Percentiles rank a stretch among this genome's conserved stretches.
phyloP scores from a whole-genome alignment of 2,329 filamentous ascomycete genomes.

The Cladosporium halotolerans region DNA sequence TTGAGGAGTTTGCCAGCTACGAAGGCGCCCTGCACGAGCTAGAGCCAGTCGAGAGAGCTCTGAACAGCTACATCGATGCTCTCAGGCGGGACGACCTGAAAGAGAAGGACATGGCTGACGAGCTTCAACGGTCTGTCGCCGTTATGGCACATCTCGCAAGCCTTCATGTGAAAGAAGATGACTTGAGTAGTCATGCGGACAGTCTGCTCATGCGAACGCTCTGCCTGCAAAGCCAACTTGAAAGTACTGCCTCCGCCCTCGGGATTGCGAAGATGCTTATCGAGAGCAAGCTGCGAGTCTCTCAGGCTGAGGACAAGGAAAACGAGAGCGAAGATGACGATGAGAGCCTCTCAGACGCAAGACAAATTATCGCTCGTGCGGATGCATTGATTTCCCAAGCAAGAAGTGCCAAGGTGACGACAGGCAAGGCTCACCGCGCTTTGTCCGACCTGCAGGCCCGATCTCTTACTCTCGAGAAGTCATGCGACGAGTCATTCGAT shows the following conservation, averaged over 20 bases:
- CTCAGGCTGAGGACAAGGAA: conserved; percentile 43
- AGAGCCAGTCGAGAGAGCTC: conserved; percentile 80
- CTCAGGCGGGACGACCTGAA: conserved; percentile 79
- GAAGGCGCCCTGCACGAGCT: conserved; percentile 79
- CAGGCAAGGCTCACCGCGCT: conserved; percentile 69
- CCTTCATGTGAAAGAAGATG: conserved; percentile 61
- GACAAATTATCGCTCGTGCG: conserved; percentile 63
- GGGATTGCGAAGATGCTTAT: conserved; percentile 59
- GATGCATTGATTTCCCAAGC: conserved; percentile 69
- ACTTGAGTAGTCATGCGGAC: conserved; percentile 68
- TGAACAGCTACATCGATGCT: conserved; percentile 83
- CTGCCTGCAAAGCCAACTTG: conserved; percentile 74
- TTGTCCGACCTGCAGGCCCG: conserved; percentile 71
- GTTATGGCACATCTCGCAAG: conserved; percentile 82
- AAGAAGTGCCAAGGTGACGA: conserved; percentile 75
- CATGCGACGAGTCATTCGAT: conserved; percentile 64
- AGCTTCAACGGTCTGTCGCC: conserved; percentile 74
- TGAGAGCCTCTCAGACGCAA: conserved; percentile 34
- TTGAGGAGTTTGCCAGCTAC: conserved; percentile 71
- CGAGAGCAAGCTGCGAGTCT: conserved; percentile 45
- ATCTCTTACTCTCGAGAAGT: conserved; percentile 64
- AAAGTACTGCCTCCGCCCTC: conserved; percentile 66
- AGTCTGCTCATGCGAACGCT: conserved; percentile 70
- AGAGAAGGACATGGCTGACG: conserved; percentile 72
- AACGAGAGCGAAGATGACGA: conserved; percentile 54